Evolutionary conservation across 139 green algal genomes (phyloP).

Genomic region (Chlorella sorokiniana): DNA sequence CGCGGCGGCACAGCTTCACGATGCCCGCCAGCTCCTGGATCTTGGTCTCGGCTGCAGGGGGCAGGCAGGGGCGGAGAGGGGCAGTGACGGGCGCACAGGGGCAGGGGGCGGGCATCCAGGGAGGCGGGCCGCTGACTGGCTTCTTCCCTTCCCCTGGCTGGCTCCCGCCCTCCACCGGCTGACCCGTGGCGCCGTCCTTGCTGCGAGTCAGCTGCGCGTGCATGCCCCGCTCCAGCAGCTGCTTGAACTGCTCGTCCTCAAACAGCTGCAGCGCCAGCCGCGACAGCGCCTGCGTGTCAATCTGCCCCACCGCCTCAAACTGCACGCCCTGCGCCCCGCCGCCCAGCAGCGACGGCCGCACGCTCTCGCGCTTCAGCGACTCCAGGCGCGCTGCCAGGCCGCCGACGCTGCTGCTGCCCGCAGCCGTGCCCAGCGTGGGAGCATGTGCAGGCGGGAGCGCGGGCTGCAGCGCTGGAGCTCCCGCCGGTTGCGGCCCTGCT

Average conservation of each 20-base stretch:
- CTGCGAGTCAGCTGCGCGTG: conserved; percentile 76
- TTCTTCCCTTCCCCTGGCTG: too few species aligned
- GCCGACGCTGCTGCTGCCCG: not conserved
- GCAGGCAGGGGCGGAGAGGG: too few species aligned
- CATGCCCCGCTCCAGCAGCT: conserved; percentile 65
- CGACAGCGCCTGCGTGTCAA: conserved; percentile 42
- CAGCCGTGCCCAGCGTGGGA: not conserved
- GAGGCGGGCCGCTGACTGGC: too few species aligned
- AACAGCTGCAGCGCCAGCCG: conserved; percentile 61
- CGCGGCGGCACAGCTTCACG: conserved; percentile 77
- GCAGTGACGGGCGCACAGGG: not conserved
- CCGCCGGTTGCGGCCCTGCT: too few species aligned
- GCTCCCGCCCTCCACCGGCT: not conserved
- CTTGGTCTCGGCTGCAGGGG: conserved; percentile 52
- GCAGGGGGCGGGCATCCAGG: not conserved
- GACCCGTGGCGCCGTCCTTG: conserved; percentile 78
- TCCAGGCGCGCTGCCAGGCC: conserved; percentile 42
- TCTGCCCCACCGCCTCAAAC: conserved; percentile 45
- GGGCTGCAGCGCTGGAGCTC: too few species aligned
- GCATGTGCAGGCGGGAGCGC: not conserved
- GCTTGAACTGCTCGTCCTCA: conserved; percentile 59
- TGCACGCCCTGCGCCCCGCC: conserved; percentile 3
- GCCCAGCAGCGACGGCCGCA: conserved; percentile 35
- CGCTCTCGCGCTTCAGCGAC: conserved; percentile 46
- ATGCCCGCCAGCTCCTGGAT: conserved; percentile 83